Conservation (phyloP, 1,139 yeast species). For the Kodamaea sp. region DNA sequence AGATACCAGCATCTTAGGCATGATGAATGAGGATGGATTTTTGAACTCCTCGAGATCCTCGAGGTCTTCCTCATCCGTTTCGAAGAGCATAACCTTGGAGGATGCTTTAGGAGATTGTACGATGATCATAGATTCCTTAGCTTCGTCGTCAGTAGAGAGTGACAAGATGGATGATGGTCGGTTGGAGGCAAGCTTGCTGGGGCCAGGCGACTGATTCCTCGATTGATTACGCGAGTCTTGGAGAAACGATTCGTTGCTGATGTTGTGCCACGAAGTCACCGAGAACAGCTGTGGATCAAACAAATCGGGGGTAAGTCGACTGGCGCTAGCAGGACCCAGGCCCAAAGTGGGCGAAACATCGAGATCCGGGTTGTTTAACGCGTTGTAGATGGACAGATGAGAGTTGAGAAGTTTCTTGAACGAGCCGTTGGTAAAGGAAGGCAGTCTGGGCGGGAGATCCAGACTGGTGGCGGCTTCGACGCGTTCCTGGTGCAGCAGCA, state of each 20-base stretch:
- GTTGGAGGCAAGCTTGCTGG: background rate
- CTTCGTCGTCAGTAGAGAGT: constrained; percentile 28
- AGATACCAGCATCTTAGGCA: constrained; percentile 39
- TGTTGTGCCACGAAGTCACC: constrained; percentile 23
- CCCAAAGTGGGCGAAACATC: constrained; percentile 23
- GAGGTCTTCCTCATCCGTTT: constrained; percentile 45
- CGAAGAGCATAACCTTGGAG: constrained; percentile 38
- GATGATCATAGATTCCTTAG: constrained; percentile 19
- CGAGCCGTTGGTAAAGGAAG: constrained; percentile 3
- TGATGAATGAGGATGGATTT: constrained; percentile 30
- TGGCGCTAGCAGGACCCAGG: constrained; percentile 3
- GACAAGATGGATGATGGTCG: constrained; percentile 27
- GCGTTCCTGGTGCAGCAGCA: no score
- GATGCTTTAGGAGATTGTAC: constrained; percentile 15
- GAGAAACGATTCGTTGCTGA: constrained; percentile 13
- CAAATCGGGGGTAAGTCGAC: constrained; percentile 13
- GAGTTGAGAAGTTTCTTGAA: constrained; percentile 30
- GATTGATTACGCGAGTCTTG: no score
- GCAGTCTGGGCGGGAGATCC: background rate
- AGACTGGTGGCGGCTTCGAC: no score
- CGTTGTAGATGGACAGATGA: constrained; percentile 43
- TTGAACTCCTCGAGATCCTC: constrained; percentile 24
- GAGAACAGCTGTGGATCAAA: constrained; percentile 18
- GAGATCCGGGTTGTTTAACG: constrained; percentile 45
- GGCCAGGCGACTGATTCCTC: constrained; percentile 5